These are phyloP conservation scores for Massariosphaeria phaeospora DNA, from an alignment of 495 filamentous ascomycete species.

Conservation along the genomic window DNA sequence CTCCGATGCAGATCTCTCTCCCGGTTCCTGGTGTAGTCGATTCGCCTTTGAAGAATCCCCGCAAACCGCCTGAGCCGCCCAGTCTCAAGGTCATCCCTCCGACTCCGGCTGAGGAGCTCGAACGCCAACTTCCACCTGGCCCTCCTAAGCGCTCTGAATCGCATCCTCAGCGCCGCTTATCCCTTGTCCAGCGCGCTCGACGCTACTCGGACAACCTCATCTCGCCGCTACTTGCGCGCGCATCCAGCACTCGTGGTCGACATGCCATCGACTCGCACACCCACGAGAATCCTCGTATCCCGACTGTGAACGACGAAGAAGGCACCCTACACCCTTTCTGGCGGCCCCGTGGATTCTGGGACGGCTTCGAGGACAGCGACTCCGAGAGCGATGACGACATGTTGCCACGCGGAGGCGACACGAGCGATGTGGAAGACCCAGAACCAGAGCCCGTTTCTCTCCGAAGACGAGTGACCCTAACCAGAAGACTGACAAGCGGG, in stretches of 20 bases:
- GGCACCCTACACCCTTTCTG: slow-evolving; percentile 73
- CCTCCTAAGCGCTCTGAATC: slow-evolving; percentile 23
- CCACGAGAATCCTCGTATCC: slow-evolving; percentile 24
- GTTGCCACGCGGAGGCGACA: slow-evolving; percentile 40
- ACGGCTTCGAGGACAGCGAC: slow-evolving; percentile 53
- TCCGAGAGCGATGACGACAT: slow-evolving; percentile 37
- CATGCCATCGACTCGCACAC: slow-evolving; percentile 9
- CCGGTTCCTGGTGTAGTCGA: slow-evolving; percentile 19
- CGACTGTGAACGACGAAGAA: slow-evolving; percentile 37
- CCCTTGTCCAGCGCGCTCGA: slow-evolving; percentile 38
- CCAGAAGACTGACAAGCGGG: slow-evolving; percentile 23
- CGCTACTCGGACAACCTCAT: slow-evolving; percentile 41
- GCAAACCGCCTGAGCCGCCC: slow-evolving; percentile 65
- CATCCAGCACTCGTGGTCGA: slow-evolving; percentile 20
- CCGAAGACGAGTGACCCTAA: slow-evolving; percentile 27
- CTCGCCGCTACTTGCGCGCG: slow-evolving; percentile 35
- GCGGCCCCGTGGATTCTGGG: slow-evolving; percentile 70
- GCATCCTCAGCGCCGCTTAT: slow-evolving; percentile 31
- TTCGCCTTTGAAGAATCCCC: slow-evolving; percentile 62
- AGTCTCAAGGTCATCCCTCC: slow-evolving; percentile 70
- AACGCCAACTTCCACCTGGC: slow-evolving; percentile 44
- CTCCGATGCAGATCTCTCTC: slow-evolving; percentile 17
- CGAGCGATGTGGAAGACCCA: slow-evolving; percentile 32
- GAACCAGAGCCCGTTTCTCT: slow-evolving; percentile 24
- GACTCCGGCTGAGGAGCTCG: slow-evolving; percentile 56